Percentiles rank a stretch among this genome's conserved stretches.
Conservation (phyloP, 176 grass and related monocot species). For the Elymus sibiricus region DNA sequence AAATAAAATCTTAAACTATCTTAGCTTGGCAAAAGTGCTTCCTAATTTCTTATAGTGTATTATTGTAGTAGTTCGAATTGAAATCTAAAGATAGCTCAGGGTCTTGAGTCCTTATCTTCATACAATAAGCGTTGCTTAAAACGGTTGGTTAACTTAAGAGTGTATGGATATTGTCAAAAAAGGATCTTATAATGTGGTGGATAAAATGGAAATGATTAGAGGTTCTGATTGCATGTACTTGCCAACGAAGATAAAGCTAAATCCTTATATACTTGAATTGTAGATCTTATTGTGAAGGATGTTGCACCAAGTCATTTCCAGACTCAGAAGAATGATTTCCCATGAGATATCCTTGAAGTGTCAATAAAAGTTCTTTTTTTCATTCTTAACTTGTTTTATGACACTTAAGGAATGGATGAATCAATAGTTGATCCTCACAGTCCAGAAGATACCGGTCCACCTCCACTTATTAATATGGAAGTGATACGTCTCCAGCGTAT, state of each 20-base stretch:
- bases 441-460: not conserved
- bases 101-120: not conserved
- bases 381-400: slow-evolving; percentile 22
- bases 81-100: not conserved
- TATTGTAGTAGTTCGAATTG: slow-evolving; percentile 4
- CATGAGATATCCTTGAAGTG: not conserved
- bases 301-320: slow-evolving; percentile 15
- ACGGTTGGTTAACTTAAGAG: not conserved
- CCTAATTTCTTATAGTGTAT: no score
- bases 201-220: slow-evolving; percentile 10
- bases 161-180: not conserved
- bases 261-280: slow-evolving; percentile 30
- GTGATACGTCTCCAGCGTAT: not conserved
- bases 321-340: not conserved
- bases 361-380: slow-evolving; percentile 16
- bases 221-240: slow-evolving; percentile 45
- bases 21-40: slow-evolving; percentile 16
- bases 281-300: slow-evolving; percentile 31
- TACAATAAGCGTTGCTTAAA: not conserved
- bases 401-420: not conserved
- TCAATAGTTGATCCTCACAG: not conserved
- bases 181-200: slow-evolving; percentile 4
- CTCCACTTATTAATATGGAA: not conserved
- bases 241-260: slow-evolving; percentile 21
- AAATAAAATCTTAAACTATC: no score